Evolutionary conservation across 169 alveolate genomes (phyloP).

Genomic region (Theileria annulata): DNA sequence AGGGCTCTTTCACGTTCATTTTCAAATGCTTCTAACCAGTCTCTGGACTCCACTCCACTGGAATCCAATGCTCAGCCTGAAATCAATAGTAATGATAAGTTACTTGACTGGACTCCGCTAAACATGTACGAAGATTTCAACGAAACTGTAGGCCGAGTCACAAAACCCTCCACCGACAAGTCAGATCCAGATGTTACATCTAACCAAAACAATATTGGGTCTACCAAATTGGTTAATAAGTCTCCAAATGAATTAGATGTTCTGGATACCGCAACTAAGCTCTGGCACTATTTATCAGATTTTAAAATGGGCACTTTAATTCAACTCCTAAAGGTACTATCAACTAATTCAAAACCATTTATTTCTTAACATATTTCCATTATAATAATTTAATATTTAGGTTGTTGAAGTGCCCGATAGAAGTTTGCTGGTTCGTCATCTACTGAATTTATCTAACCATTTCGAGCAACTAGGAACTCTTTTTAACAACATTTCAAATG

Average conservation of each 20-base stretch:
- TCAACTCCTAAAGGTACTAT: slow-evolving; percentile 37
- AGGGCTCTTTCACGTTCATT: neutral
- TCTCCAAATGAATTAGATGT: slow-evolving; percentile 2
- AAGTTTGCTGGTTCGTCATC: slow-evolving; percentile 26
- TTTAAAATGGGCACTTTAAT: slow-evolving; percentile 54
- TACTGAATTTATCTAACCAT: slow-evolving; percentile 45
- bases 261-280: slow-evolving; percentile 5
- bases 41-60: neutral
- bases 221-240: neutral
- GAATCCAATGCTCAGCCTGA: slow-evolving; percentile 9
- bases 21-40: neutral
- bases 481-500: slow-evolving; percentile 38
- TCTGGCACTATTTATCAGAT: slow-evolving; percentile 61
- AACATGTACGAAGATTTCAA: slow-evolving; percentile 23
- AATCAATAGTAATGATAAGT: neutral
- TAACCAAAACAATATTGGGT: neutral
- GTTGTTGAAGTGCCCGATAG: slow-evolving; percentile 53
- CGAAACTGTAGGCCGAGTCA: slow-evolving; percentile 19
- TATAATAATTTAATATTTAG: slow-evolving; percentile 4
- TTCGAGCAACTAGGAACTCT: slow-evolving; percentile 55
- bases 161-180: neutral
- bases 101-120: slow-evolving; percentile 33
- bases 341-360: neutral
- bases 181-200: slow-evolving; percentile 4
- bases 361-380: neutral